Evolutionary conservation across 2,329 filamentous ascomycete species (phyloP).

Genomic region (Pestalotiopsis sp.): DNA sequence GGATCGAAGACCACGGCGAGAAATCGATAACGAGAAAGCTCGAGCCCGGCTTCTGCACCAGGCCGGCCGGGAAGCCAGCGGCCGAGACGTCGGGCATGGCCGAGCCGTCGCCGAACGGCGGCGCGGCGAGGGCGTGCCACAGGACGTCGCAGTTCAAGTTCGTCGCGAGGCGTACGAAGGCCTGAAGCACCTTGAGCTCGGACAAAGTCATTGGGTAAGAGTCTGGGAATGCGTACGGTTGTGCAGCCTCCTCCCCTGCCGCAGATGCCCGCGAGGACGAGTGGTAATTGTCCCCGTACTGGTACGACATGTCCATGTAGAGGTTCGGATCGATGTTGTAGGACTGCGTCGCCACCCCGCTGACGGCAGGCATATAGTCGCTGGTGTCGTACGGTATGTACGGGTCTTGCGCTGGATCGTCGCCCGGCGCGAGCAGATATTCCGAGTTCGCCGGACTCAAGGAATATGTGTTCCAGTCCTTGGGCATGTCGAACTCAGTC

Average conservation of each 20-base stretch:
- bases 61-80: constrained; percentile 51
- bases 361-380: background rate
- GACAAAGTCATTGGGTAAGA: constrained; percentile 50
- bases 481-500: background rate
- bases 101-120: constrained; percentile 44
- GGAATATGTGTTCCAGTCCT: background rate
- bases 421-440: background rate
- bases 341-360: background rate
- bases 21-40: constrained; percentile 62
- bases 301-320: constrained; percentile 3
- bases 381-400: background rate
- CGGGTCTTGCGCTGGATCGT: background rate
- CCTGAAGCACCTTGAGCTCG: constrained; percentile 51
- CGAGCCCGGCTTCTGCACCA: constrained; percentile 48
- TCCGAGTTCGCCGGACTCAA: background rate
- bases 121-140: constrained; percentile 49
- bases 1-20: constrained; percentile 58
- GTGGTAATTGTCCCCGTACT: constrained; percentile 2
- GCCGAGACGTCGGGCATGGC: constrained; percentile 40
- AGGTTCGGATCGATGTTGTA: background rate
- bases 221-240: constrained; percentile 40
- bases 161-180: constrained; percentile 47
- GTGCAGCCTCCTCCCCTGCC: constrained; percentile 6
- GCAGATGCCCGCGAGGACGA: background rate
- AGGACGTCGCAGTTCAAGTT: constrained; percentile 46